Base-by-base conservation (phyloP, 2,329 filamentous ascomycete species). In the Aspergillus phoenicis region DNA sequence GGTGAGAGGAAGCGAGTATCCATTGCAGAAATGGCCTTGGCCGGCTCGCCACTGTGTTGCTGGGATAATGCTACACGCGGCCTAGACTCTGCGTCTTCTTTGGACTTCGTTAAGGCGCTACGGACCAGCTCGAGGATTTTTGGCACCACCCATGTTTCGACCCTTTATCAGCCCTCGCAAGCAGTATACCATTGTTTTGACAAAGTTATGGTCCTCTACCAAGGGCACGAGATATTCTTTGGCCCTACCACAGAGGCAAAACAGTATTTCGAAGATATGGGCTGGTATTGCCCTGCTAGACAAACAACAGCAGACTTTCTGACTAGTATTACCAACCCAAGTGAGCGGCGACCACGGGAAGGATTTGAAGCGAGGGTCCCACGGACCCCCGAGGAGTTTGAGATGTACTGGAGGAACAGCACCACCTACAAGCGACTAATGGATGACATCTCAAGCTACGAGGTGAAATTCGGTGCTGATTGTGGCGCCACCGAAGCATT, bases 171-270 rank as follows among this genome's bases (percentile, higher is more conserved):
- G 64, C 80, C 80, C 13, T 80, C 80, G 10, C 80, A 83, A 62
- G 77, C 74, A 45, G 80, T 82, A 8, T 83, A 82, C 59, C 83
- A 88, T 58, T 76, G 86, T 13, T 93, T 94, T 67, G 89, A 94
- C 76, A 93, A 92, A 71, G 86, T 85, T 0, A 82, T 87, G 0
- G 88, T 94, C 0, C 78, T 93, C 0, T 92, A 93, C 69, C 88
- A 93, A 70, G 91, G 91, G 1, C 83, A 88, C 0, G 85, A 93
- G 70, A 93, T 93, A 64, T 94, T 87, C 77, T 93, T 88, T 64
- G 91, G 91, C 0, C 84, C 84, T 0, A 84, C 86, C 0, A 71
- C 68, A 5, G 72, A 79, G 2, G 90, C 90, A 0, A 87, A 83
- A 67, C 71, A 72, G 0, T 93, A 87, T 74, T 92, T 93, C 61